Percentiles rank a stretch among this genome's conserved stretches.
Evolutionary conservation across 768 basidiomycete genomes (phyloP).

Genomic region (Suillus subalutaceus): DNA sequence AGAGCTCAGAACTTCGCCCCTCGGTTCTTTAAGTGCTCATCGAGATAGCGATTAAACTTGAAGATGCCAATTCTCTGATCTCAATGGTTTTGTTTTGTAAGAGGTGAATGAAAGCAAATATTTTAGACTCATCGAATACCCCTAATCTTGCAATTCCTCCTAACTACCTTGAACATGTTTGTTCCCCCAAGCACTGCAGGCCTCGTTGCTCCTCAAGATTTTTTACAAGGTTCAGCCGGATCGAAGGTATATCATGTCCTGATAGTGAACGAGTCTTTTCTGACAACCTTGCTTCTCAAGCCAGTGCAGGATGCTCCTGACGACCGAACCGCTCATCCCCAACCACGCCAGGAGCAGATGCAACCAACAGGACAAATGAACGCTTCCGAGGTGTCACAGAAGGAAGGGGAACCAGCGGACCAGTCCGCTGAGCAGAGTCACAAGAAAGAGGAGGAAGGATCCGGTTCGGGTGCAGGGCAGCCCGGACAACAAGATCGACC

Average conservation of each 20-base stretch:
- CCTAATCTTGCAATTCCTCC: conserved; percentile 2
- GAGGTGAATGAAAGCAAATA: neutral
- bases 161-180: neutral
- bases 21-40: neutral
- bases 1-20: neutral
- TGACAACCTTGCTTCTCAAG: neutral
- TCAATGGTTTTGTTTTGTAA: neutral
- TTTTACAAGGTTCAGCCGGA: neutral
- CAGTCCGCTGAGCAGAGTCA: neutral
- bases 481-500: neutral
- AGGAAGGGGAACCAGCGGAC: neutral
- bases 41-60: neutral
- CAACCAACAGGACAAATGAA: neutral
- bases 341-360: conserved; percentile 5
- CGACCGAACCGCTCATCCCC: neutral
- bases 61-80: neutral
- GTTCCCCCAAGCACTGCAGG: neutral
- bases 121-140: neutral
- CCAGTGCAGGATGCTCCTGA: neutral
- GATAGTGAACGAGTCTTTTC: neutral
- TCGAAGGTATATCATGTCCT: neutral
- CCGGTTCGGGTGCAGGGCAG: neutral
- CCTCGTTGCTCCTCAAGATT: neutral
- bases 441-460: neutral
- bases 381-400: neutral